These are phyloP conservation scores for Anastatica hierochuntica DNA, from an alignment of 345 rosid genomes.

Conservation along the genomic window DNA sequence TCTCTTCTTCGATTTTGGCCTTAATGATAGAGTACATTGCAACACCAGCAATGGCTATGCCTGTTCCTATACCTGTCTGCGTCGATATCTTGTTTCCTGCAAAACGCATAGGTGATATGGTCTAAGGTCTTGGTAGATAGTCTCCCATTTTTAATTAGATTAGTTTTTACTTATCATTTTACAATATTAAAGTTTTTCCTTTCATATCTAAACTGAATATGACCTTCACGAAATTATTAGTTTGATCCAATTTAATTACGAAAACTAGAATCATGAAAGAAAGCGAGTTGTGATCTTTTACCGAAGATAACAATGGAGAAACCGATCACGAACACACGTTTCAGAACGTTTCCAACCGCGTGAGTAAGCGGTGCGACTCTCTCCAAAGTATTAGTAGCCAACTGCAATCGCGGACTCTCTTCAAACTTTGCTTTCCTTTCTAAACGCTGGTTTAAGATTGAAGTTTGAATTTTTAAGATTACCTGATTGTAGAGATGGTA, in stretches of 20 bases:
- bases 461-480: neutral
- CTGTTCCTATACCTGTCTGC: constrained; percentile 85
- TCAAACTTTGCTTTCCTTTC: neutral
- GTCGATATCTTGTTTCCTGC: constrained; percentile 89
- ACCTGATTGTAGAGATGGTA: constrained; percentile 99
- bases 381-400: constrained; percentile 97
- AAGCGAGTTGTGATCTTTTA: constrained; percentile 21
- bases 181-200: no score
- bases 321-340: constrained; percentile 94
- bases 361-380: constrained; percentile 97
- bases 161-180: no score
- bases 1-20: constrained; percentile 92
- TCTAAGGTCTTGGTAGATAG: no score
- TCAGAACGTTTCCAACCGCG: constrained; percentile 96
- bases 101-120: no score
- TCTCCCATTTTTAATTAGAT: no score
- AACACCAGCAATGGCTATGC: constrained; percentile 83
- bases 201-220: no score
- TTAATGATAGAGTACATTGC: constrained; percentile 76
- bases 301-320: constrained; percentile 83
- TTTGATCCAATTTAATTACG: no score
- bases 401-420: constrained; percentile 30
- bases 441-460: neutral
- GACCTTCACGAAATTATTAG: no score
- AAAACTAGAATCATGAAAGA: no score